Conservation (phyloP, 148 eudicot species). For the Fagopyrum esculentum region DNA sequence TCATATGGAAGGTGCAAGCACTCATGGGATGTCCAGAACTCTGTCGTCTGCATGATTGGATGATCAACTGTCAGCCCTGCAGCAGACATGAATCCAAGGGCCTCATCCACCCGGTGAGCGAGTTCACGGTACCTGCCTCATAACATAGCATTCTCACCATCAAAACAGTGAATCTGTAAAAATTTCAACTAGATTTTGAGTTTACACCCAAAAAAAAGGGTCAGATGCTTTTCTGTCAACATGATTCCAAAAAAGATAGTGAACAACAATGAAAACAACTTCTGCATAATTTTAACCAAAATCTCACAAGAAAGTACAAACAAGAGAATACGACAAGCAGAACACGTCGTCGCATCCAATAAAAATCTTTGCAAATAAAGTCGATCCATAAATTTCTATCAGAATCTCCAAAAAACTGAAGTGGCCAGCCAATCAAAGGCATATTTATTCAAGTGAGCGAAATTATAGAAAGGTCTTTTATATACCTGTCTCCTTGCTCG, state of each 20-base stretch:
- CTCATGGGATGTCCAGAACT: conserved; percentile 96
- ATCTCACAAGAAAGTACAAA: background rate
- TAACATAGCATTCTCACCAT: background rate
- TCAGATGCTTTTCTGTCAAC: background rate
- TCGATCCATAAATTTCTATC: background rate
- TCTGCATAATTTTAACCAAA: too few species aligned
- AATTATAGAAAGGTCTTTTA: background rate
- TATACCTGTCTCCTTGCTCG: conserved; percentile 28
- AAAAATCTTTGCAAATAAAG: background rate
- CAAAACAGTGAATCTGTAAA: background rate
- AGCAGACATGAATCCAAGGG: conserved; percentile 95
- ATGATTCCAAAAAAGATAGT: background rate
- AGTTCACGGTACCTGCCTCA: conserved; percentile 70
- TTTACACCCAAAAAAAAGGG: background rate
- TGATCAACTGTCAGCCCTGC: conserved; percentile 88
- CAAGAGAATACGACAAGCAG: background rate
- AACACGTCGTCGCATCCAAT: background rate
- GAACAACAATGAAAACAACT: too few species aligned
- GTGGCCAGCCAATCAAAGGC: background rate
- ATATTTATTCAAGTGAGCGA: too few species aligned
- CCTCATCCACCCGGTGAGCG: conserved; percentile 87
- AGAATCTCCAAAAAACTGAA: background rate
- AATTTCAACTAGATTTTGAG: background rate
- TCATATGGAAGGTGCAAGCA: conserved; percentile 87
- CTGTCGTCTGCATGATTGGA: conserved; percentile 77